Conservation (phyloP, 2,329 filamentous ascomycete species). For the Fusarium tupiense region DNA sequence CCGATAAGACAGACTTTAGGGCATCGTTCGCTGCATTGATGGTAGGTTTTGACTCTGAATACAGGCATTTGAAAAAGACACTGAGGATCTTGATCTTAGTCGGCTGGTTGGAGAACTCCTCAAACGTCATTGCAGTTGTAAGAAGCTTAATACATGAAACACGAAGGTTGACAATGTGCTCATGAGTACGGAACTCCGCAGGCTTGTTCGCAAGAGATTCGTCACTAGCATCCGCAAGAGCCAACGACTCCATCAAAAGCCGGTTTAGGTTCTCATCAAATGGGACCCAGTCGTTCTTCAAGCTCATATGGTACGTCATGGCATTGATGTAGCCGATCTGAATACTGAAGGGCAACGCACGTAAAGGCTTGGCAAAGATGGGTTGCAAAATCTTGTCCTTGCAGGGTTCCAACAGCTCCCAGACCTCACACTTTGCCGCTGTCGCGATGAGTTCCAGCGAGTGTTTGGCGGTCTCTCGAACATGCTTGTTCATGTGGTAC, state of each 20-base stretch:
- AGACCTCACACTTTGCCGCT: conserved; percentile 79
- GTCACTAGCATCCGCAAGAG: conserved; percentile 92
- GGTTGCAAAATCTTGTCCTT: conserved; percentile 89
- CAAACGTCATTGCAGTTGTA: conserved; percentile 91
- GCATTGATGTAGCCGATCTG: conserved; percentile 99
- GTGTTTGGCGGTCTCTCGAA: conserved; percentile 85
- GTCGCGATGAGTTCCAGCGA: conserved; percentile 84
- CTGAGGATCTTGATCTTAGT: conserved; percentile 81
- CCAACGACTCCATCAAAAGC: conserved; percentile 91
- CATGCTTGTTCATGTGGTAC: conserved; percentile 94
- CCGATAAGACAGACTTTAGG: conserved; percentile 84
- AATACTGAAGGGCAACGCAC: conserved; percentile 90
- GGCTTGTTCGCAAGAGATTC: conserved; percentile 93
- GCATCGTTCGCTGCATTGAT: conserved; percentile 94
- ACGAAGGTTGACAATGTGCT: conserved; percentile 88
- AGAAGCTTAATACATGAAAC: conserved; percentile 94
- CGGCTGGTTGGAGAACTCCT: conserved; percentile 82
- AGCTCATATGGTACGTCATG: conserved; percentile 90
- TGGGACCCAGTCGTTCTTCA: conserved; percentile 87
- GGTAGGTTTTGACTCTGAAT: conserved; percentile 90
- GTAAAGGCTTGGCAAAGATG: conserved; percentile 93
- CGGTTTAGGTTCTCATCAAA: conserved; percentile 94
- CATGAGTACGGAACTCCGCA: conserved; percentile 92
- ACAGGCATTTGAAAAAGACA: conserved; percentile 97
- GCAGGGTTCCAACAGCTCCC: conserved; percentile 88